Evolutionary conservation across 331 rosid species (phyloP).

Genomic region (Acacia pycnantha): DNA sequence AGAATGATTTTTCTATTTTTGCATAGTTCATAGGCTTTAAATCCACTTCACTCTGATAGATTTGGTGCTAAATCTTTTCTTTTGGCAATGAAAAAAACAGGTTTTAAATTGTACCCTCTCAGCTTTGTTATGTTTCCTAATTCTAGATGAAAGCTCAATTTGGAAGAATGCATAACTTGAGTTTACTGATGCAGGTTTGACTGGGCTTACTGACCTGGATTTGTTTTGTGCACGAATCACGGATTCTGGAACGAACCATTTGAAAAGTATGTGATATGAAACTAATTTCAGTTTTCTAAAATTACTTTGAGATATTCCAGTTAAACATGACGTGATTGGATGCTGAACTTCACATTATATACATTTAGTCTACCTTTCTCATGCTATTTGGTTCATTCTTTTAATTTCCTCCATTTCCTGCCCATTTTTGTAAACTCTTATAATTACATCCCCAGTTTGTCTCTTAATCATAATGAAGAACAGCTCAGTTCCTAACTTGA

Average conservation of each 20-base stretch:
- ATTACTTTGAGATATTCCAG: not conserved
- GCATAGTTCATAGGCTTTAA: not conserved
- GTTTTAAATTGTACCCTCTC: slow-evolving; percentile 3
- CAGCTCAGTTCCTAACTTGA: not conserved
- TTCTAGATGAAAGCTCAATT: not conserved
- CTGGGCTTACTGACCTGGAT: slow-evolving; percentile 86
- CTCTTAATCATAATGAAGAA: not conserved
- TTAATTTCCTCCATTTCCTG: not conserved
- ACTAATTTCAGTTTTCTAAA: slow-evolving; percentile 8
- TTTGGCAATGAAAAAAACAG: not conserved
- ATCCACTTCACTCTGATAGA: slow-evolving; percentile 9
- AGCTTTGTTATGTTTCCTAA: not conserved
- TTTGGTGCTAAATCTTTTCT: not conserved
- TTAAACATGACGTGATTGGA: not conserved
- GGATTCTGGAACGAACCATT: slow-evolving; percentile 73
- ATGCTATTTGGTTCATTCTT: not conserved
- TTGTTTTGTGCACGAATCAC: slow-evolving; percentile 91
- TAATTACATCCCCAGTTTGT: not conserved
- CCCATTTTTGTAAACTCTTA: not conserved
- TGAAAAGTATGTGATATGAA: slow-evolving; percentile 59
- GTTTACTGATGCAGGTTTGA: slow-evolving; percentile 67
- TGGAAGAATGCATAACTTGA: slow-evolving; percentile 25
- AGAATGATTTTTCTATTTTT: slow-evolving; percentile 17
- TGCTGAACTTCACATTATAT: not conserved
- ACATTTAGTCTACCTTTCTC: not conserved